These are phyloP conservation scores for Naganishia randhawae DNA, from an alignment of 768 basidiomycete species.

Conservation along the genomic window DNA sequence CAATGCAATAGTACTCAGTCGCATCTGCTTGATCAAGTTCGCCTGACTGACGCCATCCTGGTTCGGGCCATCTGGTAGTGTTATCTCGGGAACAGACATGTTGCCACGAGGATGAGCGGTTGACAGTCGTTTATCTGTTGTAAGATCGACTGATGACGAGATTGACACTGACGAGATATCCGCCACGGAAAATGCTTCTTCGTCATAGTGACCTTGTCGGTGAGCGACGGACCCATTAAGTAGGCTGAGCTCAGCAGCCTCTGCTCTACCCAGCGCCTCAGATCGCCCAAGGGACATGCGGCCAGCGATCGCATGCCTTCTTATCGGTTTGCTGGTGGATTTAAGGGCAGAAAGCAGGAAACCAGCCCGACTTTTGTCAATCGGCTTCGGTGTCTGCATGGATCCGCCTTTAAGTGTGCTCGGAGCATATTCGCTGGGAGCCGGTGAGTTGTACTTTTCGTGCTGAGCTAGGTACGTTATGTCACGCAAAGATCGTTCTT, in stretches of 20 bases:
- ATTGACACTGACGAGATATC: slow-evolving; percentile 7
- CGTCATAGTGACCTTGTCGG: not conserved
- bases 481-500: slow-evolving; percentile 12
- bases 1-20: not conserved
- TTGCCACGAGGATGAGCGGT: slow-evolving; percentile 9
- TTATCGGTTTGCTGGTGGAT: slow-evolving; percentile 18
- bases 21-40: slow-evolving; percentile 17
- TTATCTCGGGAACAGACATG: slow-evolving; percentile 16
- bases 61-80: not conserved
- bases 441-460: slow-evolving; percentile 2
- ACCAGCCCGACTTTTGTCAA: slow-evolving; percentile 2
- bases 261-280: not conserved
- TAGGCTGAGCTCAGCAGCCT: not conserved
- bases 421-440: slow-evolving; percentile 7
- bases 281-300: not conserved
- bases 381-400: slow-evolving; percentile 8
- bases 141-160: slow-evolving; percentile 15
- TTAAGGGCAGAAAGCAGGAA: slow-evolving; percentile 12
- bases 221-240: slow-evolving; percentile 5
- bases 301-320: slow-evolving; percentile 1
- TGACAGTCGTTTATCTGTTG: slow-evolving; percentile 7
- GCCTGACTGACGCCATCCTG: slow-evolving; percentile 12
- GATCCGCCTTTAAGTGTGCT: not conserved
- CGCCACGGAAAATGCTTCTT: not conserved
- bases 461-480: slow-evolving; percentile 8